Conservation (phyloP, 305 asterid species). For the Rubia peregrina region DNA sequence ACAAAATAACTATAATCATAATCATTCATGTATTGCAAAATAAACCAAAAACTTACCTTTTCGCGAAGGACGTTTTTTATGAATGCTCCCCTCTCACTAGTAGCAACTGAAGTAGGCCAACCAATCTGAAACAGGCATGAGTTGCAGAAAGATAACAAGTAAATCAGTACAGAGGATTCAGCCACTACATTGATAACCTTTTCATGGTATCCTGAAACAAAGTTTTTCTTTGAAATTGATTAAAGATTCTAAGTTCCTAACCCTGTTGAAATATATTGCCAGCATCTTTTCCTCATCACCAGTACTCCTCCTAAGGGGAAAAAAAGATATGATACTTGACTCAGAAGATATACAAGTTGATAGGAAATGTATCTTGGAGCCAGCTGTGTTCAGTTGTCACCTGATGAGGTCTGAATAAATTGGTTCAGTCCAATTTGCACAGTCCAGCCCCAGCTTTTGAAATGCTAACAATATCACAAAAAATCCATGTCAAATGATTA, state of each 20-base stretch:
- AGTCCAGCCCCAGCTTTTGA: constrained; percentile 88
- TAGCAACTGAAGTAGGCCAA: constrained; percentile 95
- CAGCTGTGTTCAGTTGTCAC: constrained; percentile 30
- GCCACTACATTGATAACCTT: not conserved
- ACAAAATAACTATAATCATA: not conserved
- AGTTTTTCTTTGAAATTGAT: not conserved
- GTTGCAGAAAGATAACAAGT: constrained; percentile 5
- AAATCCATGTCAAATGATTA: constrained; percentile 15
- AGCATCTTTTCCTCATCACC: constrained; percentile 95
- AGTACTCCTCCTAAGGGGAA: constrained; percentile 60
- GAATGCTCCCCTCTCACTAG: constrained; percentile 71
- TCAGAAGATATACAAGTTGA: constrained; percentile 6
- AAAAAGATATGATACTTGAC: constrained; percentile 16
- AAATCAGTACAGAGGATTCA: not conserved
- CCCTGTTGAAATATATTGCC: constrained; percentile 74
- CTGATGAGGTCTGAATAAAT: constrained; percentile 81
- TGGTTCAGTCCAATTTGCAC: constrained; percentile 96
- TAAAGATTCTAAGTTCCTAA: constrained; percentile 30
- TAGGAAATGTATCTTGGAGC: not conserved
- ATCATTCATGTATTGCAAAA: not conserved
- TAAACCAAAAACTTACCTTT: constrained; percentile 41
- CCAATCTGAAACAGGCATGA: constrained; percentile 54
- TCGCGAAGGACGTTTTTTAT: constrained; percentile 67
- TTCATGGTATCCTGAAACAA: not conserved
- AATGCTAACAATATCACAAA: constrained; percentile 56